Evolutionary conservation across 345 rosid genomes (phyloP).

Genomic region (Sonneratia caseolaris): DNA sequence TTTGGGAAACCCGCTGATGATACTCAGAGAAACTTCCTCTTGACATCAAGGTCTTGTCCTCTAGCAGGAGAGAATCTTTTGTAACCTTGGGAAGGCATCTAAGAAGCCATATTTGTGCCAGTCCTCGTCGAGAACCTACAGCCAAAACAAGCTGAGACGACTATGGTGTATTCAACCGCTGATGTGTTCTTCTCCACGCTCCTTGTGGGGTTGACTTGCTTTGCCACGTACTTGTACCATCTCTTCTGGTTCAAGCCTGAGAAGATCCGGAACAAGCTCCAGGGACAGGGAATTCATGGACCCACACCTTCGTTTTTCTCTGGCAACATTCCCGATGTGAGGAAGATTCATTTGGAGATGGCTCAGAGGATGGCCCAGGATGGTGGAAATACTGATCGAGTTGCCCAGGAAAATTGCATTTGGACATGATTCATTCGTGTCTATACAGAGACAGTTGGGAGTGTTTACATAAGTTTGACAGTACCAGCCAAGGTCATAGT

Average conservation of each 20-base stretch:
- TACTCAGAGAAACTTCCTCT: not conserved
- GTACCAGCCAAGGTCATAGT: no score
- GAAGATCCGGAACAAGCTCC: conserved; percentile 10
- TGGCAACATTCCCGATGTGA: conserved; percentile 15
- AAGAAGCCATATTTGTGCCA: not conserved
- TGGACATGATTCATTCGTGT: no score
- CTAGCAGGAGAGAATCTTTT: not conserved
- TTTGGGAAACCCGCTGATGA: no score
- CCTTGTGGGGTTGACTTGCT: conserved; percentile 1
- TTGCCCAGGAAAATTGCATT: no score
- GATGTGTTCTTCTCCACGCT: not conserved
- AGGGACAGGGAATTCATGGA: conserved; percentile 14
- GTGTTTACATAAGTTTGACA: no score
- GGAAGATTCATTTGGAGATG: conserved; percentile 9
- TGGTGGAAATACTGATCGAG: not conserved
- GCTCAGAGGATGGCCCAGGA: not conserved
- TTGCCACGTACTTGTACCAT: conserved; percentile 1
- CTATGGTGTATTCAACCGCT: not conserved
- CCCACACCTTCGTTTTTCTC: conserved; percentile 10
- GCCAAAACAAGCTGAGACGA: not conserved
- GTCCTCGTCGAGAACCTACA: not conserved
- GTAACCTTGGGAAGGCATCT: not conserved
- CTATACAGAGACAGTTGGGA: no score
- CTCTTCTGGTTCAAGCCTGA: conserved; percentile 8
- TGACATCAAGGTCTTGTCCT: not conserved